Percentiles rank a stretch among this genome's conserved stretches.
Conservation (phyloP, 176 grass and related monocot species). For the Aegilops bicornis region DNA sequence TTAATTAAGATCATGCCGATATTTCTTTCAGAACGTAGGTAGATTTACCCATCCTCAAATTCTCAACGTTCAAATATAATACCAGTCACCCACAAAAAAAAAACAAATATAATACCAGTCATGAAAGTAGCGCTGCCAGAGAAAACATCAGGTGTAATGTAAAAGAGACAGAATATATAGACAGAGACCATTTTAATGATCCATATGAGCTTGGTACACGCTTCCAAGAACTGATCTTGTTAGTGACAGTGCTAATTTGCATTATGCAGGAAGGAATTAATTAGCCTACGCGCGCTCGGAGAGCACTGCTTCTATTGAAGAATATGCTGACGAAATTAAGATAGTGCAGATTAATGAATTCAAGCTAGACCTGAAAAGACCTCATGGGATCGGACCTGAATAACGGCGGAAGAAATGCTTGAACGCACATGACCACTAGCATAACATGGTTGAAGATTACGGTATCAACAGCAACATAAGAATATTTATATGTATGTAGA, state of each 20-base stretch:
- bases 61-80: not conserved
- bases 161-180: not conserved
- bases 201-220: too few species aligned
- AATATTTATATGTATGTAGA: too few species aligned
- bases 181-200: not conserved
- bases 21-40: not conserved
- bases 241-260: not conserved
- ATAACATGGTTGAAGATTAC: not conserved
- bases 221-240: not conserved
- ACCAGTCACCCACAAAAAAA: too few species aligned
- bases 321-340: not conserved
- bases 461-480: not conserved
- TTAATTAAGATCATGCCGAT: not conserved
- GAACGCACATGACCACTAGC: not conserved
- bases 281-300: not conserved
- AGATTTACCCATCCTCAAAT: not conserved
- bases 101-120: not conserved
- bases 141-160: not conserved
- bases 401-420: not conserved
- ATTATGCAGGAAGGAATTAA: not conserved
- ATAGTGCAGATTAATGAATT: not conserved
- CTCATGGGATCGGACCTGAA: not conserved
- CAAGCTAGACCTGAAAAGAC: not conserved
- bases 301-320: not conserved
- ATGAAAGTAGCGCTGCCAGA: not conserved